A percentile compares a stretch with the other conserved stretches of the same genome.
Evolutionary conservation across 148 eudicot genomes (phyloP).

Genomic region (Rhododendron kiyosumense): DNA sequence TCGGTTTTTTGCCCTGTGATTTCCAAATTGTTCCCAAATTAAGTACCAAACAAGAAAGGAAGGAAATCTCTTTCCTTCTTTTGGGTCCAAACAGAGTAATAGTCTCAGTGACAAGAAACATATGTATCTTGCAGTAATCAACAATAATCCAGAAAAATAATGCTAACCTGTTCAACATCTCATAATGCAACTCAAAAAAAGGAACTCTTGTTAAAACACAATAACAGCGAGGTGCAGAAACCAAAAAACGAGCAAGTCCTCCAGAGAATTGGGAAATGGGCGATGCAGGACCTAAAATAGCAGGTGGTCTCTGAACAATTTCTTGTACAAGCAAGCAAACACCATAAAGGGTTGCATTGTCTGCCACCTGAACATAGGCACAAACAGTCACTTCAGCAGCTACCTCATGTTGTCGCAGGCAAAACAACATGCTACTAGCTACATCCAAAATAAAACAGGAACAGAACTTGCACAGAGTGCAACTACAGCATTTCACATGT

Average conservation of each 20-base stretch:
- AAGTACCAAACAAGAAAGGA: neutral
- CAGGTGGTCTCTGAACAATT: constrained; percentile 89
- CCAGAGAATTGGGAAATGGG: constrained; percentile 46
- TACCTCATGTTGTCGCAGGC: neutral
- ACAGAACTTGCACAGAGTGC: neutral
- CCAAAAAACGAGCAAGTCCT: constrained; percentile 60
- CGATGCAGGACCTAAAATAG: constrained; percentile 46
- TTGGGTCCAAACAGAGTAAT: neutral
- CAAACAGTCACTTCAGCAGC: constrained; percentile 19
- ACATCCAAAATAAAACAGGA: constrained; percentile 1
- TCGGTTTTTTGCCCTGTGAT: neutral
- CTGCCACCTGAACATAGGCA: constrained; percentile 66
- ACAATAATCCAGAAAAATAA: neutral
- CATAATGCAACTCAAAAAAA: constrained; percentile 85
- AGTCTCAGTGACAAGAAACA: neutral
- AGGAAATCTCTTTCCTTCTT: neutral
- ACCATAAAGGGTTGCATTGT: constrained; percentile 85
- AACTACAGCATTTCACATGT: neutral
- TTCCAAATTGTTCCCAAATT: neutral
- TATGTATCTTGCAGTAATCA: neutral
- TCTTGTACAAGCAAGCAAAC: constrained; percentile 93
- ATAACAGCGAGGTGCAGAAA: constrained; percentile 96
- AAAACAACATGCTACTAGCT: constrained; percentile 2
- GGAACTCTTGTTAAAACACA: constrained; percentile 92
- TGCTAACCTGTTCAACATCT: constrained; percentile 85